Conservation (phyloP, 768 basidiomycete genomes). For the Phanerodontia chrysosporium region DNA sequence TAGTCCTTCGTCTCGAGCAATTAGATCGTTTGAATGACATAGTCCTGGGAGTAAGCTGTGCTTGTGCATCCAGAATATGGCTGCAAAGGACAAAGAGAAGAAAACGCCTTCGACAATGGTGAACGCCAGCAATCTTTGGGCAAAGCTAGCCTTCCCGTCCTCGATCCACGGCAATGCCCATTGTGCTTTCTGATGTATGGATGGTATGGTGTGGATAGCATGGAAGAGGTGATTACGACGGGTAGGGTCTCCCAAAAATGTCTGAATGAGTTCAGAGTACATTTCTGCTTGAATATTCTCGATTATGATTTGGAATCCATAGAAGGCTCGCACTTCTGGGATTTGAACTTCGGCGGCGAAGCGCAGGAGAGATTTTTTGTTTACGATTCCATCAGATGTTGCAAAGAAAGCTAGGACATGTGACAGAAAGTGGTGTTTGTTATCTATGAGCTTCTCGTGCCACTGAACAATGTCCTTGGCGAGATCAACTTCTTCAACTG, state of each 20-base stretch:
- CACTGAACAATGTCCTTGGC: conserved; percentile 45
- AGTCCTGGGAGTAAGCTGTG: conserved; percentile 52
- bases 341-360: conserved; percentile 46
- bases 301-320: conserved; percentile 55
- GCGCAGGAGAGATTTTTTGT: conserved; percentile 49
- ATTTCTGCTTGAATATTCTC: conserved; percentile 55
- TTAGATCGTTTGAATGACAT: conserved; percentile 56
- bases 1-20: conserved; percentile 51
- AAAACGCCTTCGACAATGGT: conserved; percentile 52
- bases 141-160: conserved; percentile 39
- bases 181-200: conserved; percentile 36
- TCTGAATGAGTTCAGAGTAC: conserved; percentile 52
- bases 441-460: conserved; percentile 28
- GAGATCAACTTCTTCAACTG: conserved; percentile 43
- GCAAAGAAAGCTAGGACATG: conserved; percentile 54
- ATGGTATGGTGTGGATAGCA: no score
- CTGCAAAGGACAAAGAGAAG: conserved; percentile 47
- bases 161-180: conserved; percentile 52
- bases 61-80: conserved; percentile 55
- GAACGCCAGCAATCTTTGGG: conserved; percentile 45
- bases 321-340: conserved; percentile 50
- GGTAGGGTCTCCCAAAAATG: conserved; percentile 48
- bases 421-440: conserved; percentile 46
- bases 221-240: neutral
- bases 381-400: conserved; percentile 49